phyloP scores from a whole-genome alignment of 2,329 filamentous ascomycete genomes.

The Chaetomiaceae sp. region DNA sequence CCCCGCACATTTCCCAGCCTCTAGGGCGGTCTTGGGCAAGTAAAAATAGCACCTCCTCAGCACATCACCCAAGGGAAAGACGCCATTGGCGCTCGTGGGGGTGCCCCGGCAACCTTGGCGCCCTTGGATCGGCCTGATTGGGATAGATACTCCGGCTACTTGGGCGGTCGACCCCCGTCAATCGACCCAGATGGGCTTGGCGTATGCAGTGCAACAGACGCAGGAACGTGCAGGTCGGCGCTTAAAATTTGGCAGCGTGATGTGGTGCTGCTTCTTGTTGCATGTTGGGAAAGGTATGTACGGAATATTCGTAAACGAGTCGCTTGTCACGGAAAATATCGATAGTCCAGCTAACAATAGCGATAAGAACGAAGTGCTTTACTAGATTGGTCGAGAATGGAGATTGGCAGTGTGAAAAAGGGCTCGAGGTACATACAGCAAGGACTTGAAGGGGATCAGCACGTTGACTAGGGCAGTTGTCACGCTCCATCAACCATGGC shows the following conservation, averaged over 20 bases:
- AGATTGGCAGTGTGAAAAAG: too few relatives aligned
- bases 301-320: not conserved
- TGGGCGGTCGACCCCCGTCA: not conserved
- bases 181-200: constrained; percentile 15
- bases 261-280: too few relatives aligned
- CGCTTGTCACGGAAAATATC: not conserved
- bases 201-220: constrained; percentile 9
- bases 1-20: constrained; percentile 1
- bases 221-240: constrained; percentile 18
- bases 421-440: too few relatives aligned
- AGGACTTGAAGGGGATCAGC: too few relatives aligned
- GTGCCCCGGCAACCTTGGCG: constrained; percentile 3
- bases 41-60: constrained; percentile 19
- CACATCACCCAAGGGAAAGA: not conserved
- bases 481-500: too few relatives aligned
- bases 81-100: constrained; percentile 15
- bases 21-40: not conserved
- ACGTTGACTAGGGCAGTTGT: too few relatives aligned
- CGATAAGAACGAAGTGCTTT: not conserved
- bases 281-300: not conserved
- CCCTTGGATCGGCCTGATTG: constrained; percentile 13
- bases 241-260: constrained; percentile 14
- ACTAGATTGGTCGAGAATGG: too few relatives aligned
- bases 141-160: not conserved
- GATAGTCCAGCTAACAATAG: not conserved